phyloP scores from a whole-genome alignment of 2,329 filamentous ascomycete genomes.

The Albophoma yamanashiensis region DNA sequence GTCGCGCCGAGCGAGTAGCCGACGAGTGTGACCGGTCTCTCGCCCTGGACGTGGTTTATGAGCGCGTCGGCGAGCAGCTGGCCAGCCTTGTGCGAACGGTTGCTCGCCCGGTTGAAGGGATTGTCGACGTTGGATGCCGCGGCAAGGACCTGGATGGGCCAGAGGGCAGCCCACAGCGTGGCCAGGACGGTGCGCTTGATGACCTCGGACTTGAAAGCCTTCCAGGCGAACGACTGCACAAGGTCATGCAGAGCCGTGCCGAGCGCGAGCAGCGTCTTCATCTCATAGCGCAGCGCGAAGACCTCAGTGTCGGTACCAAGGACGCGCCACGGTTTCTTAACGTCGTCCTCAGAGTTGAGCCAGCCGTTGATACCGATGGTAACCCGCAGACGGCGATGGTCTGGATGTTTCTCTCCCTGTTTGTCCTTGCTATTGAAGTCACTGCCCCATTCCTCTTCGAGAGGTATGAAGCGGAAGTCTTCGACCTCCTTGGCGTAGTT shows the following conservation, averaged over 20 bases:
- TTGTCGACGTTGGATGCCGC: constrained; percentile 65
- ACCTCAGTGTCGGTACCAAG: constrained; percentile 63
- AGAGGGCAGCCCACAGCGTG: constrained; percentile 56
- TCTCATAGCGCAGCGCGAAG: constrained; percentile 78
- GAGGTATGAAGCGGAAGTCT: constrained; percentile 69
- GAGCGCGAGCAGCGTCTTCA: constrained; percentile 64
- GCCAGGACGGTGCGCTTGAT: constrained; percentile 62
- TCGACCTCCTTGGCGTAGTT: constrained; percentile 79
- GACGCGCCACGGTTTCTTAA: constrained; percentile 70
- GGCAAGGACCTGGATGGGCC: constrained; percentile 58
- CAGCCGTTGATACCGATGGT: constrained; percentile 84
- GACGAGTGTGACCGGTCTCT: constrained; percentile 68
- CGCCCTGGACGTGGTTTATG: constrained; percentile 71
- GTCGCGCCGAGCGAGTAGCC: constrained; percentile 76
- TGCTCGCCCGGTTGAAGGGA: constrained; percentile 67
- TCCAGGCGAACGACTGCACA: constrained; percentile 66
- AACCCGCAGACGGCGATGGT: constrained; percentile 52
- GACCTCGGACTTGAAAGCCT: constrained; percentile 61
- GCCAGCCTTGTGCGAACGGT: constrained; percentile 71
- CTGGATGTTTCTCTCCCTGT: constrained; percentile 13
- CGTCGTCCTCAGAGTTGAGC: constrained; percentile 64
- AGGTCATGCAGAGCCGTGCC: constrained; percentile 63
- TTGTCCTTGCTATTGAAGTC: neutral
- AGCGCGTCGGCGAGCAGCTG: constrained; percentile 71
- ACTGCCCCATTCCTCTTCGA: constrained; percentile 37